phyloP scores from a whole-genome alignment of 768 basidiomycete species.

The Boletus reticulatus region DNA sequence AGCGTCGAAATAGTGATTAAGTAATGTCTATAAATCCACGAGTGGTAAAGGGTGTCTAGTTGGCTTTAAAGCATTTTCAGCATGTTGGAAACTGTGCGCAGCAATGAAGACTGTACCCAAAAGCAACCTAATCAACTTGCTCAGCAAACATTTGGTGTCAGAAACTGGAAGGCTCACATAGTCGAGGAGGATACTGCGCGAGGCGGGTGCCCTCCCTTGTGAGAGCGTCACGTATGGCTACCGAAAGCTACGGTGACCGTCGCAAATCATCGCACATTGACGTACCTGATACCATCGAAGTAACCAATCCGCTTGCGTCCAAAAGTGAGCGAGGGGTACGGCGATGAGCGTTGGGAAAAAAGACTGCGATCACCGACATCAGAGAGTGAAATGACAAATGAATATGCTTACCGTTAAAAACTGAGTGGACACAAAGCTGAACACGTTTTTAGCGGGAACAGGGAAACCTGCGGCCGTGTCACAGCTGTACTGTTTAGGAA shows the following conservation, averaged over 20 bases:
- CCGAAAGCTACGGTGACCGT: slow-evolving; percentile 3
- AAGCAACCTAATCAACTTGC: slow-evolving; percentile 33
- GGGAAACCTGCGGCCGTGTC: slow-evolving; percentile 44
- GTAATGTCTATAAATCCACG: slow-evolving; percentile 51
- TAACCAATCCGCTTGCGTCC: slow-evolving; percentile 52
- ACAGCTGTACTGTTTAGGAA: neutral
- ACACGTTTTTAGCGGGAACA: slow-evolving; percentile 49
- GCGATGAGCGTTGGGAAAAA: slow-evolving; percentile 57
- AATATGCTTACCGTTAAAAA: slow-evolving; percentile 41
- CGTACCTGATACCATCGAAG: slow-evolving; percentile 59
- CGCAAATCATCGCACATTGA: neutral
- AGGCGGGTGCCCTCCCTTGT: slow-evolving; percentile 49
- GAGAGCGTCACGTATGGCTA: slow-evolving; percentile 64
- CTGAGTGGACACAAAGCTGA: slow-evolving; percentile 45
- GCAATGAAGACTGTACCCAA: slow-evolving; percentile 35
- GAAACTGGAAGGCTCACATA: slow-evolving; percentile 44
- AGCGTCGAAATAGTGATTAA: slow-evolving; percentile 53
- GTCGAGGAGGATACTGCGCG: slow-evolving; percentile 62
- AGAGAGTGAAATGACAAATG: neutral
- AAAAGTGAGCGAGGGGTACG: slow-evolving; percentile 48
- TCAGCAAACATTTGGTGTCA: neutral
- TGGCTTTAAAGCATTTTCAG: slow-evolving; percentile 35
- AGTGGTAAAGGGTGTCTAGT: slow-evolving; percentile 39
- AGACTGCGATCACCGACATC: slow-evolving; percentile 36
- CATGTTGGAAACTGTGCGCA: neutral